Evolutionary conservation across 345 rosid species (phyloP).

Genomic region (Hypericum perforatum): DNA sequence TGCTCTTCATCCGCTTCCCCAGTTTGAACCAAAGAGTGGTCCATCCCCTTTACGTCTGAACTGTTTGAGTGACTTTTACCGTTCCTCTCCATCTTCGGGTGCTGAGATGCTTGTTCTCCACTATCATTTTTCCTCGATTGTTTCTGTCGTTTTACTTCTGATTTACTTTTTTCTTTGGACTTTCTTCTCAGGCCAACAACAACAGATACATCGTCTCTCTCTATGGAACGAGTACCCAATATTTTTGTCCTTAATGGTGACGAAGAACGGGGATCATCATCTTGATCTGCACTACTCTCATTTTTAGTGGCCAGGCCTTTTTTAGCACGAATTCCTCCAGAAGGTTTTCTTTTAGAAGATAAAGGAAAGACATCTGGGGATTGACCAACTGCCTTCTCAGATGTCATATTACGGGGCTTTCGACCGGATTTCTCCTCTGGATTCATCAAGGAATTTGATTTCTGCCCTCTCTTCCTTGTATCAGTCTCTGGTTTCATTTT

Average conservation of each 20-base stretch:
- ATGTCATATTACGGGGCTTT: slow-evolving; percentile 23
- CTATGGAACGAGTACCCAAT: slow-evolving; percentile 9
- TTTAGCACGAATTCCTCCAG: slow-evolving; percentile 21
- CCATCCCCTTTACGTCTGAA: too few species aligned
- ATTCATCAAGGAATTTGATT: slow-evolving; percentile 55
- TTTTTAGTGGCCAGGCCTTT: slow-evolving; percentile 27
- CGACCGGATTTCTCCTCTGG: slow-evolving; percentile 57
- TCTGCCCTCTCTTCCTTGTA: slow-evolving; percentile 46
- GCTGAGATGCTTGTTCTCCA: too few species aligned
- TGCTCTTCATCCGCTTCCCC: slow-evolving; percentile 14
- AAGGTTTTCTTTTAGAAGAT: slow-evolving; percentile 9
- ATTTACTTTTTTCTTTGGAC: slow-evolving; percentile 19
- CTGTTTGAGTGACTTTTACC: too few species aligned
- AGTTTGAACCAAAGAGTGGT: slow-evolving; percentile 13
- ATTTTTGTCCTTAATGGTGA: slow-evolving; percentile 12
- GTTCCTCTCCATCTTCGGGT: too few species aligned
- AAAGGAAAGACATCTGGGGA: slow-evolving; percentile 9
- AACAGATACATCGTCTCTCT: slow-evolving; percentile 15
- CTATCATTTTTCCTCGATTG: slow-evolving; percentile 12
- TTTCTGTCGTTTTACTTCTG: slow-evolving; percentile 21
- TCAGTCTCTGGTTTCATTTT: slow-evolving; percentile 28
- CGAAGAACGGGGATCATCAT: slow-evolving; percentile 28
- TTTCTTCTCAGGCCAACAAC: slow-evolving; percentile 9
- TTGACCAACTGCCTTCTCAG: slow-evolving; percentile 24
- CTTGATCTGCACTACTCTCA: slow-evolving; percentile 17